Evolutionary conservation across 2,329 filamentous ascomycete species (phyloP), one percentile per base, ranked within the genome.

Genomic region (Aureobasidium sp.): DNA sequence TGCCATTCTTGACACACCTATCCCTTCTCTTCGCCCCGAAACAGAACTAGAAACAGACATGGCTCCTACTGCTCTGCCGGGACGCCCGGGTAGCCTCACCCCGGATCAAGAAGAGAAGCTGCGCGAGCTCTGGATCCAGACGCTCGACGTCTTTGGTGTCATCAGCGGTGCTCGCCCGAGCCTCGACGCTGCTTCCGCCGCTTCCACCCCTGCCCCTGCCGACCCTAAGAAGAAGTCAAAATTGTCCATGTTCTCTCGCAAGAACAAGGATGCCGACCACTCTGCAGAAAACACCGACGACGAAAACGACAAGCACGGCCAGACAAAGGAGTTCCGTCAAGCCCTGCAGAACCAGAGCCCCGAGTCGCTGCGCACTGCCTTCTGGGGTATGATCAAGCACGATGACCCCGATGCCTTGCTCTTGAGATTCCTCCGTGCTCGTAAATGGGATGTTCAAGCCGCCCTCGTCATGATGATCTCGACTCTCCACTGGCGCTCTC

Each of bases 351-450:
- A 82, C 62, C 82, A 88, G 68, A 81, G 85, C 0, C 89, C 93
- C 0, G 90, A 95, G 68, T 81, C 87, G 45, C 84, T 99, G 65
- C 84, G 91, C 57, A 79, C 81, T 17, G 86, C 91, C 0, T 88
- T 97, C 70, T 97, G 94, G 94, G 82, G 78, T 66, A 95, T 96
- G 90, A 84, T 93, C 61, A 99, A 97, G 78, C 87, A 94, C 68
- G 94, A 99, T 70, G 85, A 97, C 70, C 94, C 94, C 0, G 94
- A 99, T 74, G 88, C 87, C 2, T 78, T 95, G 19, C 76, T 93
- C 17, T 76, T 96, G 61, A 85, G 91, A 43, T 96, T 95, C 73
- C 78, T 96, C 60, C 81, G 91, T 55, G 91, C 91, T n/a, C 82
- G 91, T 47, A 95, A 95, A 75, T 99, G 94, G 94, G 90, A 99